These are phyloP conservation scores for Pascua sp. DNA, from an alignment of 1,284 basidiomycete species.

Conservation along the genomic window DNA sequence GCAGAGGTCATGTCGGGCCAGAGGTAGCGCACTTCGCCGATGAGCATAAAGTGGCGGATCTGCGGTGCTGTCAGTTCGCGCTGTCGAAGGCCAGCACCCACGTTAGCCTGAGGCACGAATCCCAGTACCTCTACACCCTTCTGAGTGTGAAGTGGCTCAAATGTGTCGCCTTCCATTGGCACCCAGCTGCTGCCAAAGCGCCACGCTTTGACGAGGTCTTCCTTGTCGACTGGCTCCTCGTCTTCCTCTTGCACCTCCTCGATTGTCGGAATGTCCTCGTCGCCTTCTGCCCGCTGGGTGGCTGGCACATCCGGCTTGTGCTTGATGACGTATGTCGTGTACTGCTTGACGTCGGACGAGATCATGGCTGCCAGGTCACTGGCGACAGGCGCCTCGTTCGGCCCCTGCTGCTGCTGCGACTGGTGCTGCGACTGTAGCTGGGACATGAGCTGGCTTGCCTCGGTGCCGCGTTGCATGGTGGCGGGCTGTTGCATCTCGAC, in stretches of 20 bases:
- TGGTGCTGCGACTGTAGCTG: constrained; percentile 19
- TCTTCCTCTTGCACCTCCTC: constrained; percentile 23
- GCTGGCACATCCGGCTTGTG: not conserved
- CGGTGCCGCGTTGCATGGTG: not conserved
- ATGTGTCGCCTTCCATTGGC: constrained; percentile 74
- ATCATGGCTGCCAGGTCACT: constrained; percentile 42
- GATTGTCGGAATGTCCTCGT: constrained; percentile 24
- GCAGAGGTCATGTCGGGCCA: constrained; percentile 69
- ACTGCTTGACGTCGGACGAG: constrained; percentile 44
- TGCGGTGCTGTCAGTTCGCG: constrained; percentile 32
- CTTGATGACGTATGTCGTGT: constrained; percentile 41
- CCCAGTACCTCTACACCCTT: constrained; percentile 84
- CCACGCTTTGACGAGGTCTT: constrained; percentile 63
- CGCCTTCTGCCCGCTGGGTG: constrained; percentile 10
- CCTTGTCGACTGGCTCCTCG: constrained; percentile 41
- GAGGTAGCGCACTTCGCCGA: constrained; percentile 84
- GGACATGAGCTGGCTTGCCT: constrained; percentile 8
- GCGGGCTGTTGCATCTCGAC: constrained; percentile 35
- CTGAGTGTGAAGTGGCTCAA: constrained; percentile 64
- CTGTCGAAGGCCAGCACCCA: constrained; percentile 42
- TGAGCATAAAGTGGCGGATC: constrained; percentile 74
- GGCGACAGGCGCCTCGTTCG: constrained; percentile 6
- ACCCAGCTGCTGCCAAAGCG: constrained; percentile 88
- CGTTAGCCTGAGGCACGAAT: constrained; percentile 68
- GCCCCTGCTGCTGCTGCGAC: not conserved